These are phyloP conservation scores for Saccharum officinarum DNA, from an alignment of 176 grass and related monocot genomes.

Conservation along the genomic window DNA sequence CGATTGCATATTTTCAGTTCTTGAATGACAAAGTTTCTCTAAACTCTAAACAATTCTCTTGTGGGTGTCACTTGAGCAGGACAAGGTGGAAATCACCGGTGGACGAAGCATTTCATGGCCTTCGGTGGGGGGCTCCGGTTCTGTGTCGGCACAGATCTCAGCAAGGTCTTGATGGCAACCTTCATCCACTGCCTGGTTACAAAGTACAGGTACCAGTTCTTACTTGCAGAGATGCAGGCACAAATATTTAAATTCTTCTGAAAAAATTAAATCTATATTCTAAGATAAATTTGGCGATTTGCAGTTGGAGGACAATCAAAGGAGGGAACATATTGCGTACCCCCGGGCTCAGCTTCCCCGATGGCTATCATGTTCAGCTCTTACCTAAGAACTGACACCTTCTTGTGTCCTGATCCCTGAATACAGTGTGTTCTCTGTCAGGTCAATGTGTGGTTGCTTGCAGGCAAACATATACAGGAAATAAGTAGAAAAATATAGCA, in stretches of 20 bases:
- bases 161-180: slow-evolving; percentile 66
- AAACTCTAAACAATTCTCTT: neutral
- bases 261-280: neutral
- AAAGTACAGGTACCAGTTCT: slow-evolving; percentile 64
- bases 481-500: slow-evolving; percentile 24
- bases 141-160: slow-evolving; percentile 78
- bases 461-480: slow-evolving; percentile 19
- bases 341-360: slow-evolving; percentile 63
- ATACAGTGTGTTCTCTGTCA: neutral
- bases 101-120: slow-evolving; percentile 77
- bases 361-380: slow-evolving; percentile 70
- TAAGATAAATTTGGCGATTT: neutral
- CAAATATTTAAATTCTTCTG: neutral
- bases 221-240: neutral
- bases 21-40: slow-evolving; percentile 8
- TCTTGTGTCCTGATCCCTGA: neutral
- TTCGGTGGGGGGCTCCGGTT: slow-evolving; percentile 74
- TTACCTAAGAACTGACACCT: slow-evolving; percentile 53
- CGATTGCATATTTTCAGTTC: neutral
- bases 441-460: neutral
- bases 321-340: slow-evolving; percentile 81
- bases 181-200: slow-evolving; percentile 83
- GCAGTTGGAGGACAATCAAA: slow-evolving; percentile 63
- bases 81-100: slow-evolving; percentile 49
- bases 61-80: slow-evolving; percentile 32